Evolutionary conservation across 2,329 filamentous ascomycete species (phyloP), one percentile per base, ranked within the genome.

Genomic region (Thelonectria rubi): DNA sequence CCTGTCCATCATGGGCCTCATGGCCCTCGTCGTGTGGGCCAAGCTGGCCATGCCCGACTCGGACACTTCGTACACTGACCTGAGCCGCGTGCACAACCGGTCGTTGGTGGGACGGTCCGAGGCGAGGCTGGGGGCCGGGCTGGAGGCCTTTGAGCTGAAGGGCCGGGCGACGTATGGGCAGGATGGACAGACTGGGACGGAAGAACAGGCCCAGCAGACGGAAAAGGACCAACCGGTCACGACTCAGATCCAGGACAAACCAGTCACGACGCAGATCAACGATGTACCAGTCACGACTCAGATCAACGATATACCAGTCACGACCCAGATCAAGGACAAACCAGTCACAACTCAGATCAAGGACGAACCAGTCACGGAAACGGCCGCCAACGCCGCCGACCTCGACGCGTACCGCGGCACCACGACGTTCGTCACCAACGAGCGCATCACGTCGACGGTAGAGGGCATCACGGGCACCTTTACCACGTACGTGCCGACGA

Each of bases 11-110:
- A 37, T 69, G 45, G 62, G 37, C 2, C 55, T 61, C 3, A 68
- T 70, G 67, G 70, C 67, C 7, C 56, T 72, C 5, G 64, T 70
- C 9, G 32, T 71, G 11, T 72, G 67, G 65, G 70, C 69, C 6
- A 61, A 63, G 43, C 47, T 65, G 21, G 50, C 59, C 20, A 72
- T 72, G 69, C 69, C 68, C 9, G 40, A 70, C 40, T 72, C 70
- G 3, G 68, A 72, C 14, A 64, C 34, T 2, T 67, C 65, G 11
- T 47, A 47, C 21, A 47, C 20, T 4, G 21, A 47, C 17, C 14
- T 26, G 12, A 21, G 24, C 8, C 2, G 26, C 14, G 2, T 47
- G 8, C 12, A 47, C 5, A 21, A 47, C 10, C 45, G 45, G n/a
- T 14, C 20, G 8, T 5, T 30, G 9, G 45, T n/a, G 24, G 14